Base-by-base conservation (phyloP, 2,329 filamentous ascomycete genomes). In the Proliferodiscus dingleyae region DNA sequence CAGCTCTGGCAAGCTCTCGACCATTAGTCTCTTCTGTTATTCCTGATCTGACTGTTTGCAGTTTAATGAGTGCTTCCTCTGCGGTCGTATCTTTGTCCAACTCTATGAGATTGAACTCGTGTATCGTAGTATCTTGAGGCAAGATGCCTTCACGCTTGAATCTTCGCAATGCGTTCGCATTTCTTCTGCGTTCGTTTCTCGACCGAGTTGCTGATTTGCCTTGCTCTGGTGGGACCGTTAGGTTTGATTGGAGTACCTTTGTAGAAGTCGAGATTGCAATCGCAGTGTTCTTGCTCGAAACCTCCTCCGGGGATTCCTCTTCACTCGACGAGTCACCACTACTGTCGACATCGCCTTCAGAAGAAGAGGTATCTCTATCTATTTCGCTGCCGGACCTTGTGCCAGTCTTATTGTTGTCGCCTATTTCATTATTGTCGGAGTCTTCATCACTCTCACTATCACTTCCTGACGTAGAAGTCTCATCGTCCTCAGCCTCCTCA, bases 131-230 rank as follows among this genome's bases (percentile, higher is more conserved):
- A 45, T 71, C 61, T 21, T 64, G 52, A 16, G 71, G 71, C 7
- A 85, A 62, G 10, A 73, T 58, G 1, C 76, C 78, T n/a, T 71
- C 62, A 15, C 68, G 61, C 54, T 82, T 79, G 6, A 83, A 66
- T 45, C 70, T 68, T 3, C 66, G 64, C 9, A 84, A 64, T 46
- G 67, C 66, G 46, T 72, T 72, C 30, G 68, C 63, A 42, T 73
- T 64, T 45, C 72, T 73, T 32, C 71, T 71, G 30, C 81, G 71
- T 23, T 65, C 57, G 52, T 85, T 85, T 49, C 79, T 74, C 19
- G 65, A 65, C 41, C 72, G 71, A 0, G 81, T 85, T 15, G 61
- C 55, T 18, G 59, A 53, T 24, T 68, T 69, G 13, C 81, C 81
- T 48, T 70, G 43, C 4, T 71, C 70, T 34, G 77, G 74, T 40